Base-by-base conservation (phyloP, 129 eudicot genomes). In the Ambrosia trifida region DNA sequence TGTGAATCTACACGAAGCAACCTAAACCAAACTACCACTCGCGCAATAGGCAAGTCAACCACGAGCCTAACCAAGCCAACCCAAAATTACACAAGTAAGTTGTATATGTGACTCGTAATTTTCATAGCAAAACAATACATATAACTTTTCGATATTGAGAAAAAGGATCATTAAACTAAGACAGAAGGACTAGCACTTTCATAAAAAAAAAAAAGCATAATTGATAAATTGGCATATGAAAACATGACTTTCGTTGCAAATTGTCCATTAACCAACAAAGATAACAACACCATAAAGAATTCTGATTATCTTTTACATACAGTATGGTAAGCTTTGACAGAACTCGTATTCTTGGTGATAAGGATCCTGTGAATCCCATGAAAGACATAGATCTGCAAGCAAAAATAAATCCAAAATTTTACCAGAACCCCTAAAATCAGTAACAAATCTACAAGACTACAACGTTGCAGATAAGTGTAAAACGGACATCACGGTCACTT, bases 351-450 rank as follows among this genome's bases (percentile, higher is more conserved):
- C 69, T 79, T 64, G 97, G 96, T 1, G 95, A 83, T 54, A 91
- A 66, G 16, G 71, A 19, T 68, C 96, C 97, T 31, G 88, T 80
- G 64, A 91, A 84, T 31, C 97, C 96, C 96, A 95, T 84, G 72
- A 75, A 82, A 17, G 99, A 80, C 86, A 90, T 75, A 47, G 89
- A 77, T 81, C 99, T 95, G 94, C 66, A 70, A 56, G 74, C 69
- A 50, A 52, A 59, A 63, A 40, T 4, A 41, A 41, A 58, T 46
- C 35, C 36, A 63, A 31, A 36, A 70, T 63, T 32, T 10, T 40
- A 46, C 43, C 1, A 44, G 12, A 17, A 33, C 49, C 31, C 36
- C 64, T 49, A 17, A 46, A 33, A 45, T 20, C 43, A 46, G 46
- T 33, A 58, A 19, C 20, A 68, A 68, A 47, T 68, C 16, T 13